A percentile compares a stretch with the other conserved stretches of the same genome.
phyloP scores from a whole-genome alignment of 1,139 yeast genomes.

The Geotrichum klebahnii region DNA sequence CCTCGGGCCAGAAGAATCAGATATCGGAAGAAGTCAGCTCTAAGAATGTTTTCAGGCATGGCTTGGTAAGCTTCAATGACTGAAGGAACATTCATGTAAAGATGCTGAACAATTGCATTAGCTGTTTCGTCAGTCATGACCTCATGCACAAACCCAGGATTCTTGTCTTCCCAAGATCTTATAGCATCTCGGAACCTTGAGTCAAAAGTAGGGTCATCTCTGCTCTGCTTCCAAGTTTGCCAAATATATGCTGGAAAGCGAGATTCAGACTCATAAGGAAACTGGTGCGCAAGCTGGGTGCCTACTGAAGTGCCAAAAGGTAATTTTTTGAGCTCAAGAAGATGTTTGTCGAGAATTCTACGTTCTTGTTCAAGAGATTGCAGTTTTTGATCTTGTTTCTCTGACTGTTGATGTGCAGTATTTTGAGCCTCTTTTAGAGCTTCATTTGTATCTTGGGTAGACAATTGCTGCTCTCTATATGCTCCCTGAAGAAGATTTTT shows the following conservation, averaged over 20 bases:
- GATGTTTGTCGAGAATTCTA: conserved; percentile 49
- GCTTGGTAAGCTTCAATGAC: conserved; percentile 69
- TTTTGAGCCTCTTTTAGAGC: conserved; percentile 45
- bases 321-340: conserved; percentile 57
- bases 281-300: conserved; percentile 52
- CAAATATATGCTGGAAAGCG: conserved; percentile 70
- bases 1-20: conserved; percentile 82
- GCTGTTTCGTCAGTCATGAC: conserved; percentile 71
- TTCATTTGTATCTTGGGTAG: conserved; percentile 43
- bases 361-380: conserved; percentile 50
- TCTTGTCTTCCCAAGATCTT: conserved; percentile 56
- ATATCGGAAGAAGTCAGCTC: conserved; percentile 89
- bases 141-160: conserved; percentile 64
- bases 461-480: conserved; percentile 47
- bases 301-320: conserved; percentile 48
- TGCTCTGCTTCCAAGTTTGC: conserved; percentile 90
- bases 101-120: conserved; percentile 54
- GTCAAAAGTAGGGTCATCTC: conserved; percentile 44
- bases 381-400: conserved; percentile 48
- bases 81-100: conserved; percentile 70
- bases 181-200: conserved; percentile 53
- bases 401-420: conserved; percentile 45
- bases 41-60: conserved; percentile 73
- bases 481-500: conserved; percentile 43
- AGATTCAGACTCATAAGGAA: conserved; percentile 63